Percentiles rank a stretch among this genome's conserved stretches.
phyloP scores from a whole-genome alignment of 352 stramenopile species.

The Plasmopara muralis region DNA sequence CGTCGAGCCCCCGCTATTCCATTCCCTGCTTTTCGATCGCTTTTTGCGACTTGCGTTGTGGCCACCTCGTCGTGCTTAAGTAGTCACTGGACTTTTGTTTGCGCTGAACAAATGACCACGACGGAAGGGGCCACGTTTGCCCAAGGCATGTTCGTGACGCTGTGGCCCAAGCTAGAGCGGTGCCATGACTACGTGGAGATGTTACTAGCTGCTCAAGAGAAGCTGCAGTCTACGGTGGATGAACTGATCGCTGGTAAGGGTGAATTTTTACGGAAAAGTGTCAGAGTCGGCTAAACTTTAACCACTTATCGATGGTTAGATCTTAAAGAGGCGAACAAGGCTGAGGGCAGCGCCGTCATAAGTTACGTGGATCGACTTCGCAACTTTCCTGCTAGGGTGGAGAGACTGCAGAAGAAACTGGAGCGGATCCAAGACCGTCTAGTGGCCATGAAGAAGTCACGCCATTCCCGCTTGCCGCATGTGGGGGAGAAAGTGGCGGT shows the following conservation, averaged over 20 bases:
- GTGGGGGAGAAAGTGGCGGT: slow-evolving; percentile 15
- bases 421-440: slow-evolving; percentile 60
- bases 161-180: slow-evolving; percentile 81
- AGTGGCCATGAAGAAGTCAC: slow-evolving; percentile 50
- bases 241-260: slow-evolving; percentile 45
- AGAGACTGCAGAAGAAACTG: slow-evolving; percentile 63
- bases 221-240: slow-evolving; percentile 64
- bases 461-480: slow-evolving; percentile 24
- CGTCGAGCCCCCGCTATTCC: slow-evolving; percentile 8
- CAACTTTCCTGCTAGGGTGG: slow-evolving; percentile 56
- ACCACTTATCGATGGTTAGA: slow-evolving; percentile 16
- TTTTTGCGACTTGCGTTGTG: neutral
- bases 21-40: slow-evolving; percentile 3
- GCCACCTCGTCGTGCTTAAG: slow-evolving; percentile 4
- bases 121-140: slow-evolving; percentile 38
- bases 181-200: slow-evolving; percentile 72
- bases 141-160: slow-evolving; percentile 68
- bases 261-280: neutral
- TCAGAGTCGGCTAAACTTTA: neutral
- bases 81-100: neutral
- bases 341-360: slow-evolving; percentile 47
- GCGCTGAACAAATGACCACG: slow-evolving; percentile 10
- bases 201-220: slow-evolving; percentile 58
- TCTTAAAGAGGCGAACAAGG: slow-evolving; percentile 56
- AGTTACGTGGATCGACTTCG: slow-evolving; percentile 66